Evolutionary conservation across 2,329 filamentous ascomycete genomes (phyloP).

Genomic region (Dissoconium aciculare): DNA sequence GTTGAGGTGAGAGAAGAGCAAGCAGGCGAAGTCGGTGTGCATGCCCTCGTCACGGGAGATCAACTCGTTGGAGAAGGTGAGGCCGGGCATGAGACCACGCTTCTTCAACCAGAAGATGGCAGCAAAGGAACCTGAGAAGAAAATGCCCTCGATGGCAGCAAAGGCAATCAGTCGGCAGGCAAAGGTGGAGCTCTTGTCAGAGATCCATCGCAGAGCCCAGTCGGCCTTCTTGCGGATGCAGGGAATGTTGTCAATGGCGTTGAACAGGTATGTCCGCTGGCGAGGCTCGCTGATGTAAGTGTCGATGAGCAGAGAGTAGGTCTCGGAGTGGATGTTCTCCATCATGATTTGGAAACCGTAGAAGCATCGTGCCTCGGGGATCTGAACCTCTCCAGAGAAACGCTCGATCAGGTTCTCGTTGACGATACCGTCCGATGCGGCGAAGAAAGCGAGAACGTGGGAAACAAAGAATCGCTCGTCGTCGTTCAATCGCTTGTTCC

Average conservation of each 20-base stretch:
- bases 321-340: conserved; percentile 99
- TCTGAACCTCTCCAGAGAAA: conserved; percentile 92
- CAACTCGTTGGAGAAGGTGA: conserved; percentile 99
- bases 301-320: conserved; percentile 96
- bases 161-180: conserved; percentile 92
- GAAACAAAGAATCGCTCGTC: conserved; percentile 98
- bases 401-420: conserved; percentile 98
- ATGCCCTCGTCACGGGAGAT: conserved; percentile 99
- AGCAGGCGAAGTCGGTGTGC: conserved; percentile 96
- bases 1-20: conserved; percentile 94
- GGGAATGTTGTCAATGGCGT: conserved; percentile 96
- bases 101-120: conserved; percentile 99
- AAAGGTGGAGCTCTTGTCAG: conserved; percentile 84
- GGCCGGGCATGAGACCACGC: conserved; percentile 94
- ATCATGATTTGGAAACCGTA: conserved; percentile 99
- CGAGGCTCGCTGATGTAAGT: conserved; percentile 97
- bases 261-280: conserved; percentile 89
- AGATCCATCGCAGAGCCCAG: conserved; percentile 92
- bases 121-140: conserved; percentile 97
- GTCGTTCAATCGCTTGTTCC: conserved; percentile 93
- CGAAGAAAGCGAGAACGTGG: conserved; percentile 97
- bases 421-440: conserved; percentile 95
- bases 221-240: conserved; percentile 98
- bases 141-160: conserved; percentile 96
- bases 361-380: conserved; percentile 97